Percentiles rank a stretch among this genome's conserved stretches.
Evolutionary conservation across 257 asterid genomes (phyloP).

Genomic region (Scutellaria galericulata): DNA sequence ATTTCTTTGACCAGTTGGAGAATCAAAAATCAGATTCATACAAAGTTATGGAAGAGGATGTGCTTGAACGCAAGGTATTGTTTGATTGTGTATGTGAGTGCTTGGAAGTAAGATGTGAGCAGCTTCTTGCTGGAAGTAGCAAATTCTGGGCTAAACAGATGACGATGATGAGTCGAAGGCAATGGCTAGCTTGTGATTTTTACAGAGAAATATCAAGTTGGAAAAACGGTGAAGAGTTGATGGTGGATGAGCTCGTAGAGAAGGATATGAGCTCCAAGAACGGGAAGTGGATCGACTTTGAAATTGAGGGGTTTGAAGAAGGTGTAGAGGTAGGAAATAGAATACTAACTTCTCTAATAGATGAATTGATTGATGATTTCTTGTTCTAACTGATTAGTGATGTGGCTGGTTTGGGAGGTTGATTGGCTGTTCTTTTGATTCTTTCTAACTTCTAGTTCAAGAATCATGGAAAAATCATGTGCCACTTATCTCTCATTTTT

Average conservation of each 20-base stretch:
- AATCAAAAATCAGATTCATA: slow-evolving; percentile 45
- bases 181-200: slow-evolving; percentile 73
- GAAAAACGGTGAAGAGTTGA: slow-evolving; percentile 66
- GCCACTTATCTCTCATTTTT: not conserved
- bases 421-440: slow-evolving; percentile 10
- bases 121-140: slow-evolving; percentile 50
- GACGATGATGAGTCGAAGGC: slow-evolving; percentile 44
- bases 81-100: slow-evolving; percentile 76
- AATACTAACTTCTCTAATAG: slow-evolving; percentile 67
- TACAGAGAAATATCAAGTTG: slow-evolving; percentile 77
- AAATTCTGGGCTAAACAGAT: slow-evolving; percentile 66
- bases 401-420: slow-evolving; percentile 30
- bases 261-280: slow-evolving; percentile 79
- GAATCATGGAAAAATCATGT: slow-evolving; percentile 13
- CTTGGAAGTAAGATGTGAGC: slow-evolving; percentile 52
- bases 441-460: slow-evolving; percentile 32
- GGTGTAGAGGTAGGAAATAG: slow-evolving; percentile 79
- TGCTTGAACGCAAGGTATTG: slow-evolving; percentile 61
- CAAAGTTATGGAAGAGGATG: slow-evolving; percentile 52
- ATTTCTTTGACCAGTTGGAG: slow-evolving; percentile 66
- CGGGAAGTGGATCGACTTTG: slow-evolving; percentile 94
- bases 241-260: slow-evolving; percentile 94
- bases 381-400: slow-evolving; percentile 40
- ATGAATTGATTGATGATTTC: slow-evolving; percentile 74
- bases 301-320: slow-evolving; percentile 71